Base-by-base conservation (phyloP, 805 yeast species). In the Nakazawaea holstii region DNA sequence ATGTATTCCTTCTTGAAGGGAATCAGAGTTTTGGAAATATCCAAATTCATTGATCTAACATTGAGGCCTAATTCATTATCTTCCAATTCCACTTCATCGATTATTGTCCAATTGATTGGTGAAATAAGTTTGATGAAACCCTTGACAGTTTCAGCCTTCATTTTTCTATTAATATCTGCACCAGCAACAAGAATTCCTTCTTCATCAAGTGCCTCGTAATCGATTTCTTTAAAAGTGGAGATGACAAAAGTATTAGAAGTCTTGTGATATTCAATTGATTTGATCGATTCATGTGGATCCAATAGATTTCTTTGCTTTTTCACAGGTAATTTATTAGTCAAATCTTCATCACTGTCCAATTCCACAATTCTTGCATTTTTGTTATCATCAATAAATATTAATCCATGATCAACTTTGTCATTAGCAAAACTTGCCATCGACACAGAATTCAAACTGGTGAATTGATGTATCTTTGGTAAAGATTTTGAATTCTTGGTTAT, bases 81-180 rank as follows among this genome's bases (percentile, higher is more conserved):
- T 7, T 73, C 80, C 39, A 87, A 69, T 31, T 78, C 84, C 36
- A 82, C 62, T 9, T 76, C 71, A 58, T 90, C 97, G 53, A 90
- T 83, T 0, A 83, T 75, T 1, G 80, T 66, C 95, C 96, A 89
- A 13, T 79, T 80, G 36, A 69, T 68, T 0, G 96, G 94, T 1
- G 92, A 84, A 0, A 91, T 58, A 40, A 91, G 64, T 45, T 80
- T 74, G 5, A 91, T 59, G 3, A 73, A 69, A 13, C 95, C 85
- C 49, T 77, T 76, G 53, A 69, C 83, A 8, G 80, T 70, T 15
- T 57, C 55, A 0, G 94, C 87, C 38, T 74, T 73, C 0, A 83
- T 79, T 32, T 73, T 71, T n/a, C 55, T 32, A 29, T 73, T 74
- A 8, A 65, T 67, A 43, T 69, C 68, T 2, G 71, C 59, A 0